These are phyloP conservation scores for Erysiphe neolycopersici DNA, from an alignment of 2,329 filamentous ascomycete genomes.

Conservation along the genomic window DNA sequence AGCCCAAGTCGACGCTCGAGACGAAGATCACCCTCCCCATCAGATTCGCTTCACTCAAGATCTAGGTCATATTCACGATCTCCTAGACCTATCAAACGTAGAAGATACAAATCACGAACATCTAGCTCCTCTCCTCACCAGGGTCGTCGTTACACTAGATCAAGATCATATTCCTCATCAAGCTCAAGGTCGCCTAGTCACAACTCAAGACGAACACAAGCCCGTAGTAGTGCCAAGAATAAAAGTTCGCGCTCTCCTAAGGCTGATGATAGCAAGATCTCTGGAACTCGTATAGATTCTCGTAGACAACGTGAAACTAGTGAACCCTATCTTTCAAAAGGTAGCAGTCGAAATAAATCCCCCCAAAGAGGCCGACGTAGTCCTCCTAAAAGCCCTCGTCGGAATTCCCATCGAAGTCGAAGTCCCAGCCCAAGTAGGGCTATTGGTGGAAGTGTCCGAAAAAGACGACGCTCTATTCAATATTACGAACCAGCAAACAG, in stretches of 20 bases:
- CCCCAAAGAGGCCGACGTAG: constrained; percentile 10
- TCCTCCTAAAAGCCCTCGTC: constrained; percentile 1
- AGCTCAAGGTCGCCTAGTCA: constrained; percentile 9
- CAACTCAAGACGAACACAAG: constrained; percentile 5
- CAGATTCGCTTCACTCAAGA: constrained; percentile 4
- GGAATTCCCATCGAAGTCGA: constrained; percentile 1
- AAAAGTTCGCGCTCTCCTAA: constrained; percentile 7
- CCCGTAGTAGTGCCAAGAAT: constrained; percentile 5
- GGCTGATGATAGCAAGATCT: constrained; percentile 4
- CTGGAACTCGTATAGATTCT: constrained; percentile 3
- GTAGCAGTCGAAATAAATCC: constrained; percentile 13
- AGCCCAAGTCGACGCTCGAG: constrained; percentile 12
- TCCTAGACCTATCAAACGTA: constrained; percentile 9
- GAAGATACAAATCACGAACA: constrained; percentile 11
- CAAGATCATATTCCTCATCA: constrained; percentile 9
- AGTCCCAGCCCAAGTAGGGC: constrained; percentile 7
- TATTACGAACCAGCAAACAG: constrained; percentile 14
- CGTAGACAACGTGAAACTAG: constrained; percentile 10
- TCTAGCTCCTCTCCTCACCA: constrained; percentile 10
- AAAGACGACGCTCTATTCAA: constrained; percentile 13
- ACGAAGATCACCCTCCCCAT: constrained; percentile 9
- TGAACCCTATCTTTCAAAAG: constrained; percentile 13
- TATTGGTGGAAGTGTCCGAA: constrained; percentile 8
- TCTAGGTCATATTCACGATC: constrained; percentile 9
- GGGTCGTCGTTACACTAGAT: constrained; percentile 11